Conservation (phyloP, 495 filamentous ascomycete species). For the Podospora conica region DNA sequence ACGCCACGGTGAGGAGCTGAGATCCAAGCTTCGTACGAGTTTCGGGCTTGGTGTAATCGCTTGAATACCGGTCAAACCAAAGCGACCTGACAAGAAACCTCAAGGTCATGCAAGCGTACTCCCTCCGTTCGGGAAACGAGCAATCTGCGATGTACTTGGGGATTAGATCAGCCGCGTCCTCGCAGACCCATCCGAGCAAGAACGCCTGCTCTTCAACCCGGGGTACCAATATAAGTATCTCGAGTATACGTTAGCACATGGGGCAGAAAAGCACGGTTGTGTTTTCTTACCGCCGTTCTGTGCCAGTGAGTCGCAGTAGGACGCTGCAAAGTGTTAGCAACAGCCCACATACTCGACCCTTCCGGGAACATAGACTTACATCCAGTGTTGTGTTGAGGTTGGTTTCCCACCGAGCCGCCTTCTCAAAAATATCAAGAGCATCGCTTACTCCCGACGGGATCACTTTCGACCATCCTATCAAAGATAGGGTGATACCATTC, state of each 20-base stretch:
- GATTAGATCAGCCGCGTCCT: neutral
- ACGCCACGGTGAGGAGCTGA: neutral
- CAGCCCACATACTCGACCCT: neutral
- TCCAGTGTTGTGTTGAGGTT: neutral
- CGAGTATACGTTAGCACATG: neutral
- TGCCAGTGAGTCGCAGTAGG: neutral
- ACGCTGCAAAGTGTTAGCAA: neutral
- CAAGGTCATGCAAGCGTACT: neutral
- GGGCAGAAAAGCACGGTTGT: neutral
- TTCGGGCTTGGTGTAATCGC: neutral
- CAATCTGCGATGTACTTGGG: neutral
- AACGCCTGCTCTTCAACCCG: neutral
- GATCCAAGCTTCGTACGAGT: neutral
- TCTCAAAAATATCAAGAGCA: neutral
- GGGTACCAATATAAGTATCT: neutral
- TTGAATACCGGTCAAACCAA: neutral
- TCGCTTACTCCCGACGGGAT: too few species aligned
- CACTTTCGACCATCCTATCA: neutral
- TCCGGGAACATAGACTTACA: neutral
- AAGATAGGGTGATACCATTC: neutral
- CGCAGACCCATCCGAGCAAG: neutral
- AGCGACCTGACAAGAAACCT: neutral
- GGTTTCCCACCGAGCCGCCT: neutral
- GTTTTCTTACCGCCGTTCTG: neutral
- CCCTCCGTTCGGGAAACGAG: neutral